A percentile compares a stretch with the other conserved stretches of the same genome.
Conservation (phyloP, 2,329 filamentous ascomycete species). For the Periconia sp. region DNA sequence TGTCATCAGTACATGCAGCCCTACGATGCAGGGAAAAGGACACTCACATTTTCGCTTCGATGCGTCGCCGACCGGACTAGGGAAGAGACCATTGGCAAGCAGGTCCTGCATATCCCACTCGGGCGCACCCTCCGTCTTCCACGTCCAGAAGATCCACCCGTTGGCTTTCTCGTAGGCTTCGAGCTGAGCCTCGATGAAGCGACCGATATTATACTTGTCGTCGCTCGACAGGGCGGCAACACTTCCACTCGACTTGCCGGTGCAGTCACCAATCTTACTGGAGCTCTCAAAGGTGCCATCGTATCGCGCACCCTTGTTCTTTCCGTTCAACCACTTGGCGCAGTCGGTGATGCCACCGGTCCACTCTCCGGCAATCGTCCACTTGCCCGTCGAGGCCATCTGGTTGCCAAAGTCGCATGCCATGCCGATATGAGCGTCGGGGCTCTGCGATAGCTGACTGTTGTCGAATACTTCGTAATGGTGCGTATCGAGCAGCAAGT, state of each 20-base stretch:
- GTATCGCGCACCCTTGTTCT: slow-evolving; percentile 54
- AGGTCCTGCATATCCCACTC: slow-evolving; percentile 58
- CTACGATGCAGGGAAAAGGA: slow-evolving; percentile 8
- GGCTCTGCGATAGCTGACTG: slow-evolving; percentile 44
- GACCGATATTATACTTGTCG: slow-evolving; percentile 52
- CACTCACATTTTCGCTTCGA: slow-evolving; percentile 45
- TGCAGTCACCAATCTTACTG: slow-evolving; percentile 50
- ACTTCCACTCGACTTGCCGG: slow-evolving; percentile 52
- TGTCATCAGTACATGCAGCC: slow-evolving; percentile 17
- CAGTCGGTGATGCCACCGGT: slow-evolving; percentile 56
- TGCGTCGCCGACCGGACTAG: slow-evolving; percentile 45
- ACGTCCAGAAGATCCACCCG: slow-evolving; percentile 60
- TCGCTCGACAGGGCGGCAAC: slow-evolving; percentile 49
- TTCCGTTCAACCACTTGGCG: slow-evolving; percentile 56
- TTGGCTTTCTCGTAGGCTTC: slow-evolving; percentile 55
- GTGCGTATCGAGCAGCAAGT: slow-evolving; percentile 54
- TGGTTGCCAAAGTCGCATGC: slow-evolving; percentile 53
- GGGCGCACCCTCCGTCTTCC: slow-evolving; percentile 57
- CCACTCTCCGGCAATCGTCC: slow-evolving; percentile 57
- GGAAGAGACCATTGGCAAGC: slow-evolving; percentile 55
- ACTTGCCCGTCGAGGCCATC: slow-evolving; percentile 55
- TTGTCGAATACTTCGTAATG: slow-evolving; percentile 56
- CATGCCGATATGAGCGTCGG: slow-evolving; percentile 47
- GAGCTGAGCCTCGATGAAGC: slow-evolving; percentile 56
- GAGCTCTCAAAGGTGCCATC: slow-evolving; percentile 50